Evolutionary conservation across 257 asterid species (phyloP).

Genomic region (Pogostemon cablin): DNA sequence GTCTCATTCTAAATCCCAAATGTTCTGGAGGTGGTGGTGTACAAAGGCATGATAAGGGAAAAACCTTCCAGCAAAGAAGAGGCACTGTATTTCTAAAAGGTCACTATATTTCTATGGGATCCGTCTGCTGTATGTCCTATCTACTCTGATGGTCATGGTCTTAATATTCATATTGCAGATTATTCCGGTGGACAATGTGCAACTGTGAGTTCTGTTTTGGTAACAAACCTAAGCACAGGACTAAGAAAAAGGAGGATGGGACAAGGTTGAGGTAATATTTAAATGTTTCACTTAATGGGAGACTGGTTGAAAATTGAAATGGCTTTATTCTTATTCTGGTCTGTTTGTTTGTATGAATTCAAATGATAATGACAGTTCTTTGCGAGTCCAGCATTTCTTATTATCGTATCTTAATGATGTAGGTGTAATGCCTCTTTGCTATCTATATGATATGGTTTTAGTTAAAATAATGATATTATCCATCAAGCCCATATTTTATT

Average conservation of each 20-base stretch:
- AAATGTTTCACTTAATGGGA: neutral
- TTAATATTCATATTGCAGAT: constrained; percentile 46
- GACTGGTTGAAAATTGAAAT: neutral
- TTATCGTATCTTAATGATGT: neutral
- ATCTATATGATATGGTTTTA: neutral
- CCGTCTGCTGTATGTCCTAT: constrained; percentile 16
- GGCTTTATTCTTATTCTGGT: constrained; percentile 4
- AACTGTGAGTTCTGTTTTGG: constrained; percentile 87
- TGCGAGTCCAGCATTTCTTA: neutral
- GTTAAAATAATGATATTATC: constrained; percentile 9
- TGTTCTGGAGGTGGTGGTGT: constrained; percentile 91
- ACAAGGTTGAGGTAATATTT: constrained; percentile 84
- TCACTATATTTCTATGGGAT: constrained; percentile 31
- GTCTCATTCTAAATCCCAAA: constrained; percentile 48
- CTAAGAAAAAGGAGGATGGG: constrained; percentile 77
- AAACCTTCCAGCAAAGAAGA: constrained; percentile 90
- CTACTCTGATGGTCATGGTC: constrained; percentile 29
- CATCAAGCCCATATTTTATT: neutral
- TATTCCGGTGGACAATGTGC: constrained; percentile 76
- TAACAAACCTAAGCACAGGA: constrained; percentile 79
- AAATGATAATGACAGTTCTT: neutral
- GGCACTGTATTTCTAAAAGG: constrained; percentile 83
- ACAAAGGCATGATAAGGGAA: constrained; percentile 88
- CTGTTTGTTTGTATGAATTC: neutral
- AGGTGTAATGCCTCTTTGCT: neutral